A percentile compares a stretch with the other conserved stretches of the same genome.
phyloP scores from a whole-genome alignment of 2,329 filamentous ascomycete species.

The Scedosporium apiospermum region DNA sequence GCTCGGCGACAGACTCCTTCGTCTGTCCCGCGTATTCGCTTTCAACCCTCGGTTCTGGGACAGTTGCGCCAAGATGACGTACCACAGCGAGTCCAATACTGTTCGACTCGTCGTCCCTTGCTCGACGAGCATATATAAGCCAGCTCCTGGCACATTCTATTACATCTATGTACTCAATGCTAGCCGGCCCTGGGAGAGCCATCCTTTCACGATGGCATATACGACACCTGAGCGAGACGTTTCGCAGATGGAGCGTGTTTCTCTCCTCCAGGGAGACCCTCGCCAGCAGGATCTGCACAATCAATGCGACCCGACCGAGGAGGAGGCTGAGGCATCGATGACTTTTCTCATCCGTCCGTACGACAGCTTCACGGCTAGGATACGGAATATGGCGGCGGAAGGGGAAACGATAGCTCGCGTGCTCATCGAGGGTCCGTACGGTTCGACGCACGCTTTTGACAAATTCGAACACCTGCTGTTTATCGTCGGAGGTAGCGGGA shows the following conservation, averaged over 20 bases:
- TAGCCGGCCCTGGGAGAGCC: conserved; percentile 35
- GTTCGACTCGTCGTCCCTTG: conserved; percentile 29
- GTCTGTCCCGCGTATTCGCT: conserved; percentile 29
- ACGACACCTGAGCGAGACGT: not conserved
- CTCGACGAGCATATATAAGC: conserved; percentile 21
- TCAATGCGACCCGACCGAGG: not conserved
- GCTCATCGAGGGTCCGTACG: conserved; percentile 36
- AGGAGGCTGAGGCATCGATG: conserved; percentile 16
- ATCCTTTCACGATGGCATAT: conserved; percentile 36
- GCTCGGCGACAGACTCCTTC: conserved; percentile 36
- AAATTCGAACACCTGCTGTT: conserved; percentile 30
- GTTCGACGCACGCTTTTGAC: conserved; percentile 26
- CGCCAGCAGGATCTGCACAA: not conserved
- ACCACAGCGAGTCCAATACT: conserved; percentile 28
- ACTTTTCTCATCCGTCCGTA: conserved; percentile 36
- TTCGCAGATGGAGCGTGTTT: conserved; percentile 19
- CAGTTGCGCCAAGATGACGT: conserved; percentile 23
- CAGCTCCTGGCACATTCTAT: conserved; percentile 32
- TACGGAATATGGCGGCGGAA: conserved; percentile 20
- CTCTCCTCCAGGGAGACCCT: conserved; percentile 17
- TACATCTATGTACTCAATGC: conserved; percentile 33
- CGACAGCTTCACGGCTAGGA: conserved; percentile 30
- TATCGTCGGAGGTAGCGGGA: conserved; percentile 34
- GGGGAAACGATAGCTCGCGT: conserved; percentile 20
- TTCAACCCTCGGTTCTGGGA: conserved; percentile 30